These are phyloP conservation scores for Bipolaris zeicola DNA, from an alignment of 2,329 filamentous ascomycete genomes.

Conservation along the genomic window DNA sequence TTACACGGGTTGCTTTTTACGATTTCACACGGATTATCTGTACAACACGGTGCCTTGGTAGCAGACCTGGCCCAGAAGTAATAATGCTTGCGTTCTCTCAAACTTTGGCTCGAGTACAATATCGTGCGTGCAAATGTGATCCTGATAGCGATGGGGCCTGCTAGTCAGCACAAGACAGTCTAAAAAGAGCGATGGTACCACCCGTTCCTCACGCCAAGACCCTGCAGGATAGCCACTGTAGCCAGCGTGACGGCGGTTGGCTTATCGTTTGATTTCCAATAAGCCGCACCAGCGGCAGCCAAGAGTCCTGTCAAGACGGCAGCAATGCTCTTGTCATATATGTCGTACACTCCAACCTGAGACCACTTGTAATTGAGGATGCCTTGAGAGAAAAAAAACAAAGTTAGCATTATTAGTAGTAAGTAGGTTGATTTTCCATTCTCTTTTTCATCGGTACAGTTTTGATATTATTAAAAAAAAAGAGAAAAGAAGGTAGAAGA, in stretches of 20 bases:
- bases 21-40: neutral
- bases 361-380: constrained; percentile 46
- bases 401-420: neutral
- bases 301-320: constrained; percentile 34
- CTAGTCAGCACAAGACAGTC: neutral
- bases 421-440: too few species aligned
- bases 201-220: constrained; percentile 28
- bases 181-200: constrained; percentile 23
- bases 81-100: constrained; percentile 1
- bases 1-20: neutral
- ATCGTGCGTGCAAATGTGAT: neutral
- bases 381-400: constrained; percentile 10
- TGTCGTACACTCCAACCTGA: constrained; percentile 38
- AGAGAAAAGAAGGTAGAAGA: neutral
- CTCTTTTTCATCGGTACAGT: too few species aligned
- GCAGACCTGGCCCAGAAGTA: neutral
- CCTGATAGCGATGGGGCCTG: neutral
- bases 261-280: constrained; percentile 34
- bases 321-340: constrained; percentile 41
- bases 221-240: constrained; percentile 34
- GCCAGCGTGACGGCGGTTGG: constrained; percentile 29
- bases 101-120: neutral
- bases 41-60: neutral
- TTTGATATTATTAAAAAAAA: neutral
- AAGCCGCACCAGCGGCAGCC: constrained; percentile 32